Base-by-base conservation (phyloP, 495 filamentous ascomycete genomes). In the Aspergillus funiculosus region DNA sequence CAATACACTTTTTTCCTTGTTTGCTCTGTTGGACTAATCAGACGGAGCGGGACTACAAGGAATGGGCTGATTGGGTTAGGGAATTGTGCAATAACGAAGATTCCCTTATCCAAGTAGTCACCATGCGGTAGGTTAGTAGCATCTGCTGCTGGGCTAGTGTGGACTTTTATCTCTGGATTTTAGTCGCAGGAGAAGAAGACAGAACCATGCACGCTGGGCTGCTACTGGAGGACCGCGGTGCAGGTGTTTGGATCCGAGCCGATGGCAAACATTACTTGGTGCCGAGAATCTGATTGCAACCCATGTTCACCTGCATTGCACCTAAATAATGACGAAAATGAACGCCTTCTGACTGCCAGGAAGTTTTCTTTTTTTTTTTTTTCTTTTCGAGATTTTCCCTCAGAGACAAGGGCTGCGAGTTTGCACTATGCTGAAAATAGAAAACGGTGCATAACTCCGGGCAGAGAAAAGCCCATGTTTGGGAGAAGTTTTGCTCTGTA, bases 1-100 rank as follows among this genome's bases (percentile, higher is more conserved):
- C 35, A 38, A 48, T 41, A 35, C 41, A 27, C 13, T 41, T 48
- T 25, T 28, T 14, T n/a, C 9, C 4, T 14, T 2, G 21, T 19
- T 48, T 25, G 29, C 37, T 40, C 37, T 21, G 37, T 32, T 41
- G 37, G 37, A 40, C 46, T 32, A 48, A 41, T 48, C 46, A 41
- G 20, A 48, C 10, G 21, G 28, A 36, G 28, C 28, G 46, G 44
- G 36, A 39, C 46, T 40, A n/a, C 8, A 13, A 41, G 14, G 21
- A 11, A 13, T 32, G 5, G 37, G 26, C 38, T 41, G 46, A 48
- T 48, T 48, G 37, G 44, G 20, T 22, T 11, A 13, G 17, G 9
- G n/a, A 24, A 14, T 6, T 15, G 15, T 41, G 46, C 37, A 20
- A 25, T 1, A 27, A 36, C 21, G 20, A 41, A 36, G 26, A 37